Evolutionary conservation across 1,284 basidiomycete species (phyloP).

Genomic region (Fomes fomentarius): DNA sequence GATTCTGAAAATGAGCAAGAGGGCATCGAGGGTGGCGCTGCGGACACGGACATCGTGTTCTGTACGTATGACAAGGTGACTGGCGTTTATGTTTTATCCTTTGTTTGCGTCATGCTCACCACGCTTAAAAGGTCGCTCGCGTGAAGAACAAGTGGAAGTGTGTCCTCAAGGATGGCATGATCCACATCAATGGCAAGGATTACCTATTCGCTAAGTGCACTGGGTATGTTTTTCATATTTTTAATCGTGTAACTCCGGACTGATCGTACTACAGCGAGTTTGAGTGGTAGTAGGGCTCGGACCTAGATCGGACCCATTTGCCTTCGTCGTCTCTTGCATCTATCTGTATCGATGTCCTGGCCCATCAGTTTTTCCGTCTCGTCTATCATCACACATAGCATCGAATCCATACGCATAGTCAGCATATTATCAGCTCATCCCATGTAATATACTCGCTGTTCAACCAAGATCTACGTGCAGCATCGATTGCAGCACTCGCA

Average conservation of each 20-base stretch:
- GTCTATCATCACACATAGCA: slow-evolving; percentile 23
- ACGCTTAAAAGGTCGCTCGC: slow-evolving; percentile 75
- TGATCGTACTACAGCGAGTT: slow-evolving; percentile 24
- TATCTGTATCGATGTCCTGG: neutral
- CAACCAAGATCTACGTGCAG: slow-evolving; percentile 2
- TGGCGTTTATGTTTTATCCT: neutral
- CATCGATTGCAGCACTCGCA: slow-evolving; percentile 7
- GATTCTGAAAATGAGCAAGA: slow-evolving; percentile 82
- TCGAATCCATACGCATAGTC: slow-evolving; percentile 13
- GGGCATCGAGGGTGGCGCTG: slow-evolving; percentile 69
- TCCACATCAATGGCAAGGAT: slow-evolving; percentile 95
- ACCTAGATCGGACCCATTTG: neutral
- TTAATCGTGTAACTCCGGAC: neutral
- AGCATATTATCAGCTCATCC: slow-evolving; percentile 20
- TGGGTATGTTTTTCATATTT: slow-evolving; percentile 52
- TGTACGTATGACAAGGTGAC: slow-evolving; percentile 98
- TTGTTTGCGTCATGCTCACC: neutral
- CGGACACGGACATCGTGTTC: slow-evolving; percentile 91
- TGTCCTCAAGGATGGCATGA: slow-evolving; percentile 98
- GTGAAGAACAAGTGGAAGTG: slow-evolving; percentile 99
- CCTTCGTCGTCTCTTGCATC: slow-evolving; percentile 6
- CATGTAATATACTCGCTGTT: slow-evolving; percentile 17
- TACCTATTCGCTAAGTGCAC: slow-evolving; percentile 98
- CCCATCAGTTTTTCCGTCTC: neutral
- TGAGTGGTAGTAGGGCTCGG: slow-evolving; percentile 26